These are phyloP conservation scores for Zygosaccharomyces bailii DNA, from an alignment of 805 yeast species.

Conservation along the genomic window DNA sequence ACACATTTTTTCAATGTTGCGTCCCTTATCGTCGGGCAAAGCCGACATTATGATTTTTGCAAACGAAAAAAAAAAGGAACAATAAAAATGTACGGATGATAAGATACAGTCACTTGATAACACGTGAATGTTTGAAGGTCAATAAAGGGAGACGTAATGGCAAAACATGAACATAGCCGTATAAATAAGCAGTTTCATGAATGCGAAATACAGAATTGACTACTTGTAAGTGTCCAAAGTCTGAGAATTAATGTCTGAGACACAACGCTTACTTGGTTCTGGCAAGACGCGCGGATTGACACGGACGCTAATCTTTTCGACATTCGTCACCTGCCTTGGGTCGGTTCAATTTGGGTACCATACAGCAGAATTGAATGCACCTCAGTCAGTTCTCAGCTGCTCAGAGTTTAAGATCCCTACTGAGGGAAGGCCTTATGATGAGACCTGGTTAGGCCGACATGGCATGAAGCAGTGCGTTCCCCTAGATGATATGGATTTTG, in stretches of 20 bases:
- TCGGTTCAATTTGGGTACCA: slow-evolving; percentile 92
- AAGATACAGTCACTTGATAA: background rate
- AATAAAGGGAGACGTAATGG: background rate
- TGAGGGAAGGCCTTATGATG: slow-evolving; percentile 18
- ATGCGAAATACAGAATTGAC: background rate
- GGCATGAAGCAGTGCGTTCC: slow-evolving; percentile 55
- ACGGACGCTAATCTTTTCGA: slow-evolving; percentile 41
- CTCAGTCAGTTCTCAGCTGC: slow-evolving; percentile 69
- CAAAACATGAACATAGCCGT: too few species aligned
- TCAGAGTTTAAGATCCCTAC: slow-evolving; percentile 29
- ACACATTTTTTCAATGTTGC: background rate
- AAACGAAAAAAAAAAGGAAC: background rate
- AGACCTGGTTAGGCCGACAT: slow-evolving; percentile 41
- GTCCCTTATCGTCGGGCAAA: background rate
- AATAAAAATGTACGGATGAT: background rate
- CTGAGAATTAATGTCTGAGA: slow-evolving; percentile 5
- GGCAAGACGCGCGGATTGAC: slow-evolving; percentile 11
- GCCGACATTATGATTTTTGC: background rate
- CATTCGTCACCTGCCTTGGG: slow-evolving; percentile 64
- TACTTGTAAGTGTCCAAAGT: background rate
- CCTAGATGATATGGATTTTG: slow-evolving; percentile 56
- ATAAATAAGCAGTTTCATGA: too few species aligned
- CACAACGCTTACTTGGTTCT: slow-evolving; percentile 5
- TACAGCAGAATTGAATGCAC: slow-evolving; percentile 92
- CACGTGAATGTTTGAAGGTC: background rate